Percentiles rank a stretch among this genome's conserved stretches.
These are phyloP conservation scores for Boletellus ananas DNA, from an alignment of 768 basidiomycete genomes.

Conservation along the genomic window DNA sequence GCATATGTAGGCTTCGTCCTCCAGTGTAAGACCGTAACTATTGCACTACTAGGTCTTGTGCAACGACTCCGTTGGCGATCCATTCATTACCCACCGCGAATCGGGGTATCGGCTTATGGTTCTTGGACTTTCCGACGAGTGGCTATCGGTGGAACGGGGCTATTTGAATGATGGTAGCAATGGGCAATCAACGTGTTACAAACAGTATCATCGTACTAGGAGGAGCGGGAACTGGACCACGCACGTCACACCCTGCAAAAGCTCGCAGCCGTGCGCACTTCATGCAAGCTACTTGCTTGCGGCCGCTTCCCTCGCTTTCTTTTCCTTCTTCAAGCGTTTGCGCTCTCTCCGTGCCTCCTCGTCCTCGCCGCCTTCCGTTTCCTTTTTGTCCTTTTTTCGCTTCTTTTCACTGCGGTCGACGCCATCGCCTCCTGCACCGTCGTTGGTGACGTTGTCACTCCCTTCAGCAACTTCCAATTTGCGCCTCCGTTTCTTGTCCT, in stretches of 20 bases:
- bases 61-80: too few relatives aligned
- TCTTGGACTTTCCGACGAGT: conserved; percentile 35
- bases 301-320: conserved; percentile 48
- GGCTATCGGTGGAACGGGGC: not conserved
- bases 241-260: not conserved
- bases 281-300: conserved; percentile 18
- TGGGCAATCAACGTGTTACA: conserved; percentile 5
- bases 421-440: conserved; percentile 37
- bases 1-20: conserved; percentile 57
- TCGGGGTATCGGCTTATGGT: conserved; percentile 49
- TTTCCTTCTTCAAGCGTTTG: conserved; percentile 68
- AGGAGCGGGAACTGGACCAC: conserved; percentile 1
- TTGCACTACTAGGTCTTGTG: too few relatives aligned
- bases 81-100: too few relatives aligned
- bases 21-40: too few relatives aligned
- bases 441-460: conserved; percentile 37
- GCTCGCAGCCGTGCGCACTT: not conserved
- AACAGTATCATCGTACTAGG: conserved; percentile 4
- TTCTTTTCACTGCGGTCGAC: conserved; percentile 54
- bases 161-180: conserved; percentile 6
- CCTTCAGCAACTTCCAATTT: conserved; percentile 56
- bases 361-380: conserved; percentile 43
- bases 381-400: conserved; percentile 62
- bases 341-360: conserved; percentile 59
- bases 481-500: conserved; percentile 85